Evolutionary conservation across 352 stramenopile species (phyloP).

Genomic region (Halophytophthora batemanensis): DNA sequence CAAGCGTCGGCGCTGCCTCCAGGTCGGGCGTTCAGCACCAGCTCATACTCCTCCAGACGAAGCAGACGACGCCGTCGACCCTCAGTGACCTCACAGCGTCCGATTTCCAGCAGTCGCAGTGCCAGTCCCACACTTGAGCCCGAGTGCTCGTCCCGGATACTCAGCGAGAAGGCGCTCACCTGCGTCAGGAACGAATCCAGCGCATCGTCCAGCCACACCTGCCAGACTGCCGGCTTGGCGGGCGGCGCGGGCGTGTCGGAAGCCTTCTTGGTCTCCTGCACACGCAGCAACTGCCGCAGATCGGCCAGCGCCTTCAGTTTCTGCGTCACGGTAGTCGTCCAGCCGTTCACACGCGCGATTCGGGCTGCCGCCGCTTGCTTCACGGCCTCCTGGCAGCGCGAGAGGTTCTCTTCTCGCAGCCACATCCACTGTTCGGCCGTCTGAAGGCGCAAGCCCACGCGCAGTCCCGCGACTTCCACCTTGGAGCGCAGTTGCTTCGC

Average conservation of each 20-base stretch:
- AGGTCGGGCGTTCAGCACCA: slow-evolving; percentile 59
- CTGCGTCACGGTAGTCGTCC: slow-evolving; percentile 51
- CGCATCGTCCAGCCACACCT: slow-evolving; percentile 54
- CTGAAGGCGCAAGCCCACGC: slow-evolving; percentile 57
- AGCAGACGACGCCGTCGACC: slow-evolving; percentile 44
- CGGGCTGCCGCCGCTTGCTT: slow-evolving; percentile 49
- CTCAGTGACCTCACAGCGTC: slow-evolving; percentile 26
- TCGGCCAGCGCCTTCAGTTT: slow-evolving; percentile 61
- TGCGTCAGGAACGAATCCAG: slow-evolving; percentile 70
- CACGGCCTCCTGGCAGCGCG: slow-evolving; percentile 49
- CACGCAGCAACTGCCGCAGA: slow-evolving; percentile 28
- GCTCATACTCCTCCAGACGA: slow-evolving; percentile 56
- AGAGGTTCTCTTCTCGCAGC: slow-evolving; percentile 58
- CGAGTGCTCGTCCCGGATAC: slow-evolving; percentile 62
- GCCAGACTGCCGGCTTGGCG: slow-evolving; percentile 48
- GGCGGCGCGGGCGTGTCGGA: slow-evolving; percentile 2
- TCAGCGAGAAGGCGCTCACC: slow-evolving; percentile 44
- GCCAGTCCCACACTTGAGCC: slow-evolving; percentile 47
- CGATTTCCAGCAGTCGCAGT: slow-evolving; percentile 62
- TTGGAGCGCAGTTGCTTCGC: slow-evolving; percentile 35
- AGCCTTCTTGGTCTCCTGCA: slow-evolving; percentile 12
- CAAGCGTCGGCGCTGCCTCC: slow-evolving; percentile 30
- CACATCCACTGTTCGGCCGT: slow-evolving; percentile 77
- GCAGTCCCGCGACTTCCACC: slow-evolving; percentile 49
- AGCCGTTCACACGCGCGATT: slow-evolving; percentile 47